Percentiles rank a stretch among this genome's conserved stretches.
Conservation (phyloP, 768 basidiomycete genomes). For the Psilocybe subaeruginosa region DNA sequence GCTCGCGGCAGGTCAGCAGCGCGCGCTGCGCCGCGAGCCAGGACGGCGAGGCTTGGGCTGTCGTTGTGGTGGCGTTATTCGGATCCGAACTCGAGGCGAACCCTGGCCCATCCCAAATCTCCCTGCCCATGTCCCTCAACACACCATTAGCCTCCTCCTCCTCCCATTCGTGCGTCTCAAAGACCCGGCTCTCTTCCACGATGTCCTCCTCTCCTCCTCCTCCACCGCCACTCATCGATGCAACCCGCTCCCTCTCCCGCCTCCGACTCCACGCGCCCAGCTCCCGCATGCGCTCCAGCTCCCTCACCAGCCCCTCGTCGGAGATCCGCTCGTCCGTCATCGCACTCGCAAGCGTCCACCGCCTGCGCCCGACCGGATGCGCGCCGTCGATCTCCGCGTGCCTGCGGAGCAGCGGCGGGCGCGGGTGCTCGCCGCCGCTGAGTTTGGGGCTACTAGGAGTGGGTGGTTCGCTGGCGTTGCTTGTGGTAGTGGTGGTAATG, state of each 20-base stretch:
- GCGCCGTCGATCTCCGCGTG: constrained; percentile 5
- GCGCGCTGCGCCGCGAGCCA: constrained; percentile 41
- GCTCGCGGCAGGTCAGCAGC: constrained; percentile 42
- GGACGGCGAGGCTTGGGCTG: constrained; percentile 13
- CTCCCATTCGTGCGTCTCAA: constrained; percentile 5
- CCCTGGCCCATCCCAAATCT: constrained; percentile 11
- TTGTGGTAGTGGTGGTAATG: not conserved
- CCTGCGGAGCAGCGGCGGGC: constrained; percentile 13
- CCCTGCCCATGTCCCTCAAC: constrained; percentile 13
- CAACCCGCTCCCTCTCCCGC: constrained; percentile 6
- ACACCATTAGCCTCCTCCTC: constrained; percentile 4
- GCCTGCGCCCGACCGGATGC: constrained; percentile 9
- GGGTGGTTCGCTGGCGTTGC: not conserved
- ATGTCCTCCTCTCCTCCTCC: not conserved
- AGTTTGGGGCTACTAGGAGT: not conserved
- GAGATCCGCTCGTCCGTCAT: constrained; percentile 52
- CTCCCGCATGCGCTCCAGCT: constrained; percentile 43
- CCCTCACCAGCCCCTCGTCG: constrained; percentile 49
- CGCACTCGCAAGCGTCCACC: constrained; percentile 49
- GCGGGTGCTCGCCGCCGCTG: not conserved
- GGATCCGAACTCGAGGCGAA: not conserved
- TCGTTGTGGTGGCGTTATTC: not conserved
- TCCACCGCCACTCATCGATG: not conserved
- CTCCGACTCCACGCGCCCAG: constrained; percentile 15
- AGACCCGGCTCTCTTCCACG: constrained; percentile 5